Evolutionary conservation across 2,329 filamentous ascomycete species (phyloP).

Genomic region (Hysterium pulicare): DNA sequence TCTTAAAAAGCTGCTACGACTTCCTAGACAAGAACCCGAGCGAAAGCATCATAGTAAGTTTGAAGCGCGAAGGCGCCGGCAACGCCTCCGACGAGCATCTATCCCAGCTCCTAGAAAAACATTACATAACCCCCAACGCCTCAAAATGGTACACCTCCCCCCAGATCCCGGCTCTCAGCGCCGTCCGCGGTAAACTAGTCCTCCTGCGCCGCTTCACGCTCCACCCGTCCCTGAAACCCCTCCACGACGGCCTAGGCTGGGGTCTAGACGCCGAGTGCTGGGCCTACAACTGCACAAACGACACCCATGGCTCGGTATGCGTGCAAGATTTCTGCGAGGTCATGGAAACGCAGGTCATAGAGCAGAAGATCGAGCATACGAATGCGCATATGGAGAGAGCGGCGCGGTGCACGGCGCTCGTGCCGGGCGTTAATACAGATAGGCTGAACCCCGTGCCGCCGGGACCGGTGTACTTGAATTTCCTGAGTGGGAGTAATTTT

Average conservation of each 20-base stretch:
- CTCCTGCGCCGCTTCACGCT: conserved; percentile 77
- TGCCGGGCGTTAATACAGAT: conserved; percentile 42
- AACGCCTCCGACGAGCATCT: conserved; percentile 76
- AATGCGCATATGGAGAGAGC: conserved; percentile 75
- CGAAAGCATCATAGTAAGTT: conserved; percentile 78
- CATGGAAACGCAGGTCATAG: conserved; percentile 68
- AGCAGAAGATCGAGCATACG: conserved; percentile 73
- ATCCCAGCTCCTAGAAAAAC: conserved; percentile 65
- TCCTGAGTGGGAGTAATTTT: conserved; percentile 88
- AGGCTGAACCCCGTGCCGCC: conserved; percentile 40
- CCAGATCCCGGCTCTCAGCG: conserved; percentile 72
- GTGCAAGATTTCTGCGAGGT: conserved; percentile 97
- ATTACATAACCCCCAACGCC: conserved; percentile 61
- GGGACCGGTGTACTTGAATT: conserved; percentile 80
- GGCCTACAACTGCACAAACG: conserved; percentile 86
- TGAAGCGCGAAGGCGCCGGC: conserved; percentile 90
- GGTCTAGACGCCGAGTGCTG: conserved; percentile 63
- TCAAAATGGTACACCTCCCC: conserved; percentile 74
- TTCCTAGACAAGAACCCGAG: conserved; percentile 76
- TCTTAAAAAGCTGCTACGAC: conserved; percentile 66
- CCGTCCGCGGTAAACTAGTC: conserved; percentile 77
- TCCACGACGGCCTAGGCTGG: conserved; percentile 52
- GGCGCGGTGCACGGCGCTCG: conserved; percentile 30
- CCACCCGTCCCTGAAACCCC: conserved; percentile 53
- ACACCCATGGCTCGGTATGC: conserved; percentile 68